Evolutionary conservation across 2,329 filamentous ascomycete genomes (phyloP), one percentile per base, ranked within the genome.

Genomic region (Calonectria naviculata): DNA sequence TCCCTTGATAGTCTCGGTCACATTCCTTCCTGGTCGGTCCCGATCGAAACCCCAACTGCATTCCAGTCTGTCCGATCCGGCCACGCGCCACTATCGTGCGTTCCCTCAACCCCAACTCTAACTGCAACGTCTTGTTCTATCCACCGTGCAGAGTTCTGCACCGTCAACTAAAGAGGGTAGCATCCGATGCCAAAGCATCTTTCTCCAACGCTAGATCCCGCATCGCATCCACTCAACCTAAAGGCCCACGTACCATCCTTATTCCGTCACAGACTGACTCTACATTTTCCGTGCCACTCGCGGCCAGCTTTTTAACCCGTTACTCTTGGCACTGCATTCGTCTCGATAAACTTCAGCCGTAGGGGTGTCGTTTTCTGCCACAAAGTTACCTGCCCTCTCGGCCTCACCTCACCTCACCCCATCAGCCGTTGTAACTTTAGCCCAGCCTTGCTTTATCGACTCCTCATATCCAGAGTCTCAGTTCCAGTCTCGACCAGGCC

Each of bases 11-110:
- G 73, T 47, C 68, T 73, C 68, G 64, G 67, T 77, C 76, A 75
- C 76, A 78, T 78, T 78, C 76, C 76, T 76, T 34, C 17, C 60
- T 26, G 21, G 31, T 52, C 66, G 61, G 67, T 71, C 71, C 65
- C 60, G 56, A 52, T 65, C 17, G 19, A 44, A 44, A 31, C 68
- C 60, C 62, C 31, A 60, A 58, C 49, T 67, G 49, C 76, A 78
- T 78, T 78, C 76, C 76, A 70, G 60, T 68, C 29, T 13, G 47
- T 52, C 21, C 38, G 46, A 60, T 49, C 44, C 67, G 65, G 54
- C 61, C 56, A 36, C 26, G 36, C 76, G 76, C 76, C 70, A 75
- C 71, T 62, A 31, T 70, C 52, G 52, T 47, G 63, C 66, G 67
- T 63, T 65, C 72, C 75, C 65, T 68, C 34, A 69, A 67, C 54